Evolutionary conservation across 192 early-diverging fungal genomes (phyloP).

Genomic region (Chytriomyces sp.): DNA sequence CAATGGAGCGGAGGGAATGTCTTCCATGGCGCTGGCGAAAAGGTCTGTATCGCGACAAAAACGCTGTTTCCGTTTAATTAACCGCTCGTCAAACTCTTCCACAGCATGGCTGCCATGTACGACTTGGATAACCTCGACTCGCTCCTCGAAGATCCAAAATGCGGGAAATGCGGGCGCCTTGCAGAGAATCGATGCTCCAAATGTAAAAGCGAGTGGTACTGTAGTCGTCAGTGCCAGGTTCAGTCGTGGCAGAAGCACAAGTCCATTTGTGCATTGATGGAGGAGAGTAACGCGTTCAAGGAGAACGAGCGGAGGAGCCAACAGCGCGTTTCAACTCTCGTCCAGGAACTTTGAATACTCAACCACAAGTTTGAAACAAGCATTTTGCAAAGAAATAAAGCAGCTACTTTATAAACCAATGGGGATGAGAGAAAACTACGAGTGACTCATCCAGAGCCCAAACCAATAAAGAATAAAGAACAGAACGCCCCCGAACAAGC

Average conservation of each 20-base stretch:
- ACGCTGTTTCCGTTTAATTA: not conserved
- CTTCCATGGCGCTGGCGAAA: slow-evolving; percentile 20
- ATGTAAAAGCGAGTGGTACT: slow-evolving; percentile 64
- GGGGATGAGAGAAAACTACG: not conserved
- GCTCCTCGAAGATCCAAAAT: slow-evolving; percentile 53
- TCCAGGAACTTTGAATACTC: not conserved
- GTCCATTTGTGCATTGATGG: slow-evolving; percentile 40
- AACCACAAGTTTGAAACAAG: not conserved
- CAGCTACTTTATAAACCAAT: not conserved
- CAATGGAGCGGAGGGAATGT: not conserved
- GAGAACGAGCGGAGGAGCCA: not conserved
- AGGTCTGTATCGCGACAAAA: not conserved
- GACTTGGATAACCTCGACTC: slow-evolving; percentile 46
- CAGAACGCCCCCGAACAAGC: not conserved
- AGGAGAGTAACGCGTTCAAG: not conserved
- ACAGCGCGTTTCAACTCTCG: too few relatives aligned
- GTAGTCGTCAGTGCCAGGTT: slow-evolving; percentile 51
- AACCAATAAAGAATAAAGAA: not conserved
- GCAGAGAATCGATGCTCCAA: slow-evolving; percentile 56
- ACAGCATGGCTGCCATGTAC: slow-evolving; percentile 48
- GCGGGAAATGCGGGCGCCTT: slow-evolving; percentile 45
- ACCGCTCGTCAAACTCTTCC: not conserved
- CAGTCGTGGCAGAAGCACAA: slow-evolving; percentile 46
- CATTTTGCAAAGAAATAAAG: not conserved
- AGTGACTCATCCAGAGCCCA: too few relatives aligned